Evolutionary conservation across 2,329 filamentous ascomycete genomes (phyloP).

Genomic region (Neonectria ditissima): DNA sequence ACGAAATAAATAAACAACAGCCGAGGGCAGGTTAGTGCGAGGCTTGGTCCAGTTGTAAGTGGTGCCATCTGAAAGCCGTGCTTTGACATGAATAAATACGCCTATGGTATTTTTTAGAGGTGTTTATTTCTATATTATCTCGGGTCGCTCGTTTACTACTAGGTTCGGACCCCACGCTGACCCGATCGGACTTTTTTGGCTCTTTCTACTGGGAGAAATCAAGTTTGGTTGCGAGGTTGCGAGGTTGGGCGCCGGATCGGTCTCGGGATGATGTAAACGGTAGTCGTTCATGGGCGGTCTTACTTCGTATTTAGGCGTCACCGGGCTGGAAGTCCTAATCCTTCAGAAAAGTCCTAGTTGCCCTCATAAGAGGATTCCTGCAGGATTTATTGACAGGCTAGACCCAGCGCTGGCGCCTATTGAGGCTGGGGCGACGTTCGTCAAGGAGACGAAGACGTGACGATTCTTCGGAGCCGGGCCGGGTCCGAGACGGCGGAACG

Average conservation of each 20-base stretch:
- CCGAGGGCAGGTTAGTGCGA: no score
- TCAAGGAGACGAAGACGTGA: neutral
- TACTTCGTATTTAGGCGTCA: neutral
- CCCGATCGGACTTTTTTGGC: no score
- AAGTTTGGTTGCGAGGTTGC: no score
- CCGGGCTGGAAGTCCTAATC: neutral
- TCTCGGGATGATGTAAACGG: neutral
- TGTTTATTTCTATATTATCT: no score
- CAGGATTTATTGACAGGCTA: neutral
- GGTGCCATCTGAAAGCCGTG: neutral
- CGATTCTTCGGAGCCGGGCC: neutral
- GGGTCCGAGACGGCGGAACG: no score
- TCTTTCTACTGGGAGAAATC: no score
- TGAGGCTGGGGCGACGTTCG: constrained; percentile 1
- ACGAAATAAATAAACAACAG: no score
- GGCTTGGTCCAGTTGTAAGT: neutral
- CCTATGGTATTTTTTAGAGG: no score
- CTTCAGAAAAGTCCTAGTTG: neutral
- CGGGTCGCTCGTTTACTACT: no score
- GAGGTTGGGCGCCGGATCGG: no score
- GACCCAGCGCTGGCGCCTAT: neutral
- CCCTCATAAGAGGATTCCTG: neutral
- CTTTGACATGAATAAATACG: no score
- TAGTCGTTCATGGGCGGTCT: neutral
- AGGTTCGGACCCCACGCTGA: neutral